phyloP scores from a whole-genome alignment of 129 eudicot genomes.

The carrot (Daucus carota) region DNA sequence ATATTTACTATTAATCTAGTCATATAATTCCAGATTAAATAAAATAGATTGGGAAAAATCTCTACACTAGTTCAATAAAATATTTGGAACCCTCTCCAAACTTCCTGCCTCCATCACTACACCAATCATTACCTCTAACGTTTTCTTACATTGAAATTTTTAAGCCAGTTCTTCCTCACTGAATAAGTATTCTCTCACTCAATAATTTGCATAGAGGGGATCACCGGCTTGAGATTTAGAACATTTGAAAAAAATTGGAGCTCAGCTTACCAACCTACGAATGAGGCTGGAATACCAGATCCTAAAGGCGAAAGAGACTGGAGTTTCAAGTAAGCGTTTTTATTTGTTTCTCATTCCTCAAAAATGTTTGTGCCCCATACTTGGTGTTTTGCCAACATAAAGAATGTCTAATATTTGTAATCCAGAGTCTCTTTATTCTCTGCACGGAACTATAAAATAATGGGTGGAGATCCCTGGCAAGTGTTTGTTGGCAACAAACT shows the following conservation, averaged over 20 bases:
- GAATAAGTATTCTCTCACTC: conserved; percentile 9
- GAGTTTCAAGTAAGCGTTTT: conserved; percentile 70
- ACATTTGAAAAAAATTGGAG: conserved; percentile 83
- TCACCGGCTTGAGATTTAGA: conserved; percentile 82
- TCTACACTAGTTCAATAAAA: neutral
- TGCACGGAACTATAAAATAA: neutral
- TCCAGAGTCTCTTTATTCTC: neutral
- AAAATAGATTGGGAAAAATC: neutral
- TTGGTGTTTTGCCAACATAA: neutral
- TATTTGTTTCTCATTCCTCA: neutral
- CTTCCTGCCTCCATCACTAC: neutral
- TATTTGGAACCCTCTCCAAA: neutral
- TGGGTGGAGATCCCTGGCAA: no score
- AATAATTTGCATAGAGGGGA: conserved; percentile 44
- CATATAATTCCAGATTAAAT: neutral
- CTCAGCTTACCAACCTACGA: conserved; percentile 70
- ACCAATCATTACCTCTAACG: neutral
- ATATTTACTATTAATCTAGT: neutral
- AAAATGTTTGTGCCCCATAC: neutral
- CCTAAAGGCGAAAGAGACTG: conserved; percentile 77
- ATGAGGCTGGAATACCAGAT: conserved; percentile 93
- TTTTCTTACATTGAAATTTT: neutral
- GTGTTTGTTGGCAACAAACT: no score
- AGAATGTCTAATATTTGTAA: neutral
- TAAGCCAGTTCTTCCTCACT: conserved; percentile 7